phyloP scores from a whole-genome alignment of 257 asterid species.

The Lycium barbarum region DNA sequence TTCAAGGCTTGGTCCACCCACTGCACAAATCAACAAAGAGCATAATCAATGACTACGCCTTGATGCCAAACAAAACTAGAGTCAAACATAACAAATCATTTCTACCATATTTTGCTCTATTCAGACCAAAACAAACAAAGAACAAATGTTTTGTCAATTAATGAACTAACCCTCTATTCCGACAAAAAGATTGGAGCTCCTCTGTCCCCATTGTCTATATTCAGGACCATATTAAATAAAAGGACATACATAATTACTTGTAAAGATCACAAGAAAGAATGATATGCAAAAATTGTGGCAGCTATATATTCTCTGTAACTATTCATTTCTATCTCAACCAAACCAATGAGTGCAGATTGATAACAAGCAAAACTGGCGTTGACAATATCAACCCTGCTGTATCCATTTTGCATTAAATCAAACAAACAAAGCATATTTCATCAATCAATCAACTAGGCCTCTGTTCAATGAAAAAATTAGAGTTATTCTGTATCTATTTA shows the following conservation, averaged over 20 bases:
- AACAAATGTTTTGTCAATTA: background rate
- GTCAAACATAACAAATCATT: background rate
- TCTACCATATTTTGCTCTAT: background rate
- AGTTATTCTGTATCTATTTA: no score
- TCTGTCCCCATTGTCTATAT: background rate
- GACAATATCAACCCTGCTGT: background rate
- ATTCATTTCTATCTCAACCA: no score
- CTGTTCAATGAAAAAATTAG: no score
- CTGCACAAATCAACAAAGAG: conserved; percentile 4
- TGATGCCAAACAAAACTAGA: background rate
- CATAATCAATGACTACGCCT: background rate
- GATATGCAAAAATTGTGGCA: no score
- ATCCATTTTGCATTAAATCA: background rate
- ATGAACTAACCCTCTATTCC: background rate
- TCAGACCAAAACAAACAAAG: background rate
- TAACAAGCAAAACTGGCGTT: background rate
- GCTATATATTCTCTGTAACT: no score
- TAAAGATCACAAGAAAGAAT: no score
- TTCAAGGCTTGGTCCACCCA: conserved; percentile 25
- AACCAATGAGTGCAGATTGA: background rate
- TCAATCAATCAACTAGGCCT: no score
- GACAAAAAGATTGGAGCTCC: background rate
- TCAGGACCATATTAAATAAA: no score
- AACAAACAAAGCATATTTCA: no score
- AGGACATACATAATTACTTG: no score